phyloP scores from a whole-genome alignment of 306 rosid species.

The Casuarina equisetifolia region DNA sequence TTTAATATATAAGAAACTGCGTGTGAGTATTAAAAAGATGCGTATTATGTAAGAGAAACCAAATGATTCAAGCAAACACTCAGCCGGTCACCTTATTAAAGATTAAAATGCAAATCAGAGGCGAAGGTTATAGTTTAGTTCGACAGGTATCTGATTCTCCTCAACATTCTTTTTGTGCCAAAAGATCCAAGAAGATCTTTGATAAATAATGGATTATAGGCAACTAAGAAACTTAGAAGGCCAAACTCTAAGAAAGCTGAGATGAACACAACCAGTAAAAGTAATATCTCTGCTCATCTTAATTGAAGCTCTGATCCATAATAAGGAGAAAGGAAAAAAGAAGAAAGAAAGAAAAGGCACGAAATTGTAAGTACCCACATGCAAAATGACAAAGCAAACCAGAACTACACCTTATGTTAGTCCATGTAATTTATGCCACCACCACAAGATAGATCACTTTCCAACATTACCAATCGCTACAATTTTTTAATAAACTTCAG shows the following conservation, averaged over 20 bases:
- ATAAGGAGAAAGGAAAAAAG: neutral
- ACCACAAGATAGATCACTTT: neutral
- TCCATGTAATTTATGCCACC: neutral
- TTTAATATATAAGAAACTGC: conserved; percentile 22
- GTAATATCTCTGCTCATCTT: neutral
- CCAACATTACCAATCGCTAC: neutral
- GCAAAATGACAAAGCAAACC: conserved; percentile 2
- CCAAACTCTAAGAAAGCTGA: neutral
- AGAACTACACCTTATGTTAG: neutral
- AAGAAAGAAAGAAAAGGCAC: neutral
- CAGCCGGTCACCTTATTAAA: neutral
- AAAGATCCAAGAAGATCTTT: neutral
- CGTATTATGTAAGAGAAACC: conserved; percentile 2
- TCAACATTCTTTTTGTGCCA: neutral
- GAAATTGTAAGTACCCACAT: neutral
- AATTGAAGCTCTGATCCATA: neutral
- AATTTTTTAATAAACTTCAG: neutral
- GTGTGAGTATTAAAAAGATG: conserved; percentile 12
- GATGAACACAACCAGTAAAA: neutral
- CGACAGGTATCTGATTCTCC: neutral
- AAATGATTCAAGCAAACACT: conserved; percentile 17
- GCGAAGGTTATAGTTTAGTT: neutral
- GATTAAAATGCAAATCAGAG: neutral
- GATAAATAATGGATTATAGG: neutral
- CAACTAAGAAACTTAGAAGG: neutral